Base-by-base conservation (phyloP, 2,329 filamentous ascomycete species). In the Aspergillus persii region DNA sequence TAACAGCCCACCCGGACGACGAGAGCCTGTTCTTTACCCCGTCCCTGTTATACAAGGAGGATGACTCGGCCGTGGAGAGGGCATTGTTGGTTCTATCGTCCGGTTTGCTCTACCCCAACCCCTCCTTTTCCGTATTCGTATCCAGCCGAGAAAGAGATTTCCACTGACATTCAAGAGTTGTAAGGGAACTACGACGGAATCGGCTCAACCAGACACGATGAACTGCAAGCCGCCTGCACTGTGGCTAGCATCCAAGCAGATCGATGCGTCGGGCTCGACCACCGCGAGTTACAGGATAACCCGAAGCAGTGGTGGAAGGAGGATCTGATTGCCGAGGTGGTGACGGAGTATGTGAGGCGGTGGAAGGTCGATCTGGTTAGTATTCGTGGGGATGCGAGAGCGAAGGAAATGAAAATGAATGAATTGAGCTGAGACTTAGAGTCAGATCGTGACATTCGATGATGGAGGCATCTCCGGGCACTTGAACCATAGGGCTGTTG, bases 401-500 rank as follows among this genome's bases (percentile, higher is more conserved):
- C 18, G 18, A 23, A 23, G 33, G 33, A 36, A 36, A 11, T 36
- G 33, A 36, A 12, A 11, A 1, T 4, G 33, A 12, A 23, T 23
- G 18, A 36, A 36, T 2, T 33, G 6, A 12, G 29, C 3, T 3
- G 9, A 26, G 23, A 9, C 29, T 9, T 9, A 4, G 6, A 6
- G 23, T 23, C 11, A 71, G 73, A 77, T 79, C 54, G 69, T 78
- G 53, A 79, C 76, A 0, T 78, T 79, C 58, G 76, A 79, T 47
- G 58, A 73, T n/a, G 73, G 73, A 27, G 76, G 76, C 15, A 70
- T 78, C 5, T 77, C 74, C 1, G 74, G 74, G 5, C 76, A 79
- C 55, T 69, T 78, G 53, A 78, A 79, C 54, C 76, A 78, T 57
- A 61, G 74, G 23, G 75, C 76, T 15, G 74, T 79, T 53, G 76